These are phyloP conservation scores for Haplosporangium gracile DNA, from an alignment of 192 early-diverging fungal genomes.

Conservation along the genomic window DNA sequence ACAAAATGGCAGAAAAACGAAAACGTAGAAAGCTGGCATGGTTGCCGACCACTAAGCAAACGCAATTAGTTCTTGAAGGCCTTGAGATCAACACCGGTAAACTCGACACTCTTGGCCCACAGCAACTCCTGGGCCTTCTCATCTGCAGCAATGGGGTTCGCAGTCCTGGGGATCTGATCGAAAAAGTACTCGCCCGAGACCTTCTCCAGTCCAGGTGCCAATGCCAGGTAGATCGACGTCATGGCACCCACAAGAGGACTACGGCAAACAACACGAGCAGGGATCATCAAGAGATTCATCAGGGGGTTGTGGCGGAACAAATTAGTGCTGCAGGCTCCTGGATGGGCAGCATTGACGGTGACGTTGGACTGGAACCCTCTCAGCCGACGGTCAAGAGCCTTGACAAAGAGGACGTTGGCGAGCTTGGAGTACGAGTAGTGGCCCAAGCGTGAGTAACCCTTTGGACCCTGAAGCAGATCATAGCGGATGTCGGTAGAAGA, in stretches of 20 bases:
- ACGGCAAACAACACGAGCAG: constrained; percentile 54
- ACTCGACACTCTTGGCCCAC: constrained; percentile 56
- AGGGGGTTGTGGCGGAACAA: constrained; percentile 61
- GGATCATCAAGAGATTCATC: constrained; percentile 55
- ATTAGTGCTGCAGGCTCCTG: constrained; percentile 65
- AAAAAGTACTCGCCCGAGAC: constrained; percentile 60
- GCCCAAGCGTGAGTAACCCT: constrained; percentile 62
- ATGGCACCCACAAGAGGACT: constrained; percentile 52
- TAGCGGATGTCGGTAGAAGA: constrained; percentile 60
- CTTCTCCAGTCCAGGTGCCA: constrained; percentile 59
- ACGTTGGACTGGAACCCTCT: constrained; percentile 31
- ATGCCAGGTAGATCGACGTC: constrained; percentile 60
- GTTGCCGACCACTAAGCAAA: background rate
- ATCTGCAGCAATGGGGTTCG: constrained; percentile 30
- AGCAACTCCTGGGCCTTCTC: constrained; percentile 33
- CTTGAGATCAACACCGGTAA: constrained; percentile 36
- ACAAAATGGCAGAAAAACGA: too few relatives aligned
- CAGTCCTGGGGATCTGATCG: constrained; percentile 39
- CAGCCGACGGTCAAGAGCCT: constrained; percentile 62
- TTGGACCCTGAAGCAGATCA: constrained; percentile 57
- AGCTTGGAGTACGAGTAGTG: constrained; percentile 73
- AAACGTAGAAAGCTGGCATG: background rate
- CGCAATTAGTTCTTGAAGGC: background rate
- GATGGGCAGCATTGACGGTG: constrained; percentile 70
- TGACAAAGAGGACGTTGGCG: constrained; percentile 64